Percentiles rank a stretch among this genome's conserved stretches.
These are phyloP conservation scores for Podila epigama DNA, from an alignment of 192 early-diverging fungal genomes.

Conservation along the genomic window DNA sequence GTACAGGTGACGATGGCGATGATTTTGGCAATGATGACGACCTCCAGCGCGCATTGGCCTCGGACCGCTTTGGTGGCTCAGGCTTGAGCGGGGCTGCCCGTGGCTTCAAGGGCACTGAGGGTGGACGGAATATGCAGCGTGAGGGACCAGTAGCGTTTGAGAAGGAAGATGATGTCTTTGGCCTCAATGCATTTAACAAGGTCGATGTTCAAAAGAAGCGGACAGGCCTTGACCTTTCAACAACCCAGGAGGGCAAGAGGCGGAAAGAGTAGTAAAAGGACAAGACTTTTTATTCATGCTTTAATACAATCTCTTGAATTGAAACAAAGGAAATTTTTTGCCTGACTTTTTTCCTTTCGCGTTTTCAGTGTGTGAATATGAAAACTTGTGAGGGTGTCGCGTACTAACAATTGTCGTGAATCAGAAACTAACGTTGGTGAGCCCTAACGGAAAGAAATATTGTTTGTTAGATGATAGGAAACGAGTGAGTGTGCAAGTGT, in stretches of 20 bases:
- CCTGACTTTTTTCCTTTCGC: background rate
- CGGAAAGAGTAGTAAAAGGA: slow-evolving; percentile 33
- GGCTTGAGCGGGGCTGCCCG: slow-evolving; percentile 52
- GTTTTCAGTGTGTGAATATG: too few relatives aligned
- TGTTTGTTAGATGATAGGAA: too few relatives aligned
- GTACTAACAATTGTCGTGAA: too few relatives aligned
- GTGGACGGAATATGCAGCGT: slow-evolving; percentile 58
- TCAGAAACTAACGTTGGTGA: too few relatives aligned
- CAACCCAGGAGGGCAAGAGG: slow-evolving; percentile 39
- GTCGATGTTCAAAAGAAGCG: slow-evolving; percentile 39
- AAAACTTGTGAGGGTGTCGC: too few relatives aligned
- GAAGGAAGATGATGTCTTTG: slow-evolving; percentile 91
- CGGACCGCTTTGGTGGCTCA: slow-evolving; percentile 68
- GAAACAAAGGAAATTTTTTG: background rate
- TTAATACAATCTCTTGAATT: background rate
- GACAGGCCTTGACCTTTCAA: slow-evolving; percentile 19
- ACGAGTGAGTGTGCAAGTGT: too few relatives aligned
- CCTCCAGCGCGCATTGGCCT: slow-evolving; percentile 72
- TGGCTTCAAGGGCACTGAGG: slow-evolving; percentile 76
- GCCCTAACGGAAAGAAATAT: too few relatives aligned
- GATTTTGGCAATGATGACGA: slow-evolving; percentile 72
- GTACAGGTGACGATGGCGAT: slow-evolving; percentile 57
- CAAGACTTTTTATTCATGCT: background rate
- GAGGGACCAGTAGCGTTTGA: slow-evolving; percentile 96
- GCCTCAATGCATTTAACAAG: slow-evolving; percentile 80